Evolutionary conservation across 2,329 filamentous ascomycete genomes (phyloP).

Genomic region (Trichoderma citrinoviride): DNA sequence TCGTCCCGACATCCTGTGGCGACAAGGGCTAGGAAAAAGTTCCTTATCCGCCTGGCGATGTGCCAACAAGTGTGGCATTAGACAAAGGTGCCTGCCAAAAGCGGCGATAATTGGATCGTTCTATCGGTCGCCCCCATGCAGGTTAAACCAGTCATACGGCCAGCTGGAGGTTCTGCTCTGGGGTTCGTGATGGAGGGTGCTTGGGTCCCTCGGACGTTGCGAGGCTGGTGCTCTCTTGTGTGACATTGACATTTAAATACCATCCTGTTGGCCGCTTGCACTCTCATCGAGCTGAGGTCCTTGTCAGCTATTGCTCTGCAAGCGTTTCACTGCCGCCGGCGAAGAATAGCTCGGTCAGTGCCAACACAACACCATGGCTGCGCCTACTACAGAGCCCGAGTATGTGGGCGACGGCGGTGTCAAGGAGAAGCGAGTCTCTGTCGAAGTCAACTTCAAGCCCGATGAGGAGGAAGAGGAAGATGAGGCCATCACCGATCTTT

Average conservation of each 20-base stretch:
- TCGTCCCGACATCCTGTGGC: background rate
- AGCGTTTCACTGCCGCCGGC: background rate
- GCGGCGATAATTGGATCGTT: background rate
- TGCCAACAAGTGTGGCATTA: background rate
- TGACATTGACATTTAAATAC: background rate
- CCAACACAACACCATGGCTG: conserved; percentile 1
- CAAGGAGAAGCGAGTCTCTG: conserved; percentile 28
- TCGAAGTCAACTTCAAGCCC: conserved; percentile 31
- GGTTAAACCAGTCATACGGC: background rate
- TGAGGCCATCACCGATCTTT: conserved; percentile 38
- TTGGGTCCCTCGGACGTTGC: background rate
- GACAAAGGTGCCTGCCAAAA: conserved; percentile 15
- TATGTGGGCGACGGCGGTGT: background rate
- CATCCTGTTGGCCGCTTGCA: background rate
- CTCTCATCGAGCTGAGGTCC: background rate
- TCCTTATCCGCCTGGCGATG: background rate
- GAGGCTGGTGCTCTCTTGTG: background rate
- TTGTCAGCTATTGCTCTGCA: background rate
- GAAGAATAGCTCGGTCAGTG: background rate
- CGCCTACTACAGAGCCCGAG: background rate
- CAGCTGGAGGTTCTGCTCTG: background rate
- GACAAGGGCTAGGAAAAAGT: background rate
- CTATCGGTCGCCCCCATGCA: background rate
- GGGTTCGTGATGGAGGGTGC: background rate
- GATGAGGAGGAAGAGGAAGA: conserved; percentile 26